Conservation (phyloP, 129 eudicot genomes). For the Smallanthus sonchifolius region DNA sequence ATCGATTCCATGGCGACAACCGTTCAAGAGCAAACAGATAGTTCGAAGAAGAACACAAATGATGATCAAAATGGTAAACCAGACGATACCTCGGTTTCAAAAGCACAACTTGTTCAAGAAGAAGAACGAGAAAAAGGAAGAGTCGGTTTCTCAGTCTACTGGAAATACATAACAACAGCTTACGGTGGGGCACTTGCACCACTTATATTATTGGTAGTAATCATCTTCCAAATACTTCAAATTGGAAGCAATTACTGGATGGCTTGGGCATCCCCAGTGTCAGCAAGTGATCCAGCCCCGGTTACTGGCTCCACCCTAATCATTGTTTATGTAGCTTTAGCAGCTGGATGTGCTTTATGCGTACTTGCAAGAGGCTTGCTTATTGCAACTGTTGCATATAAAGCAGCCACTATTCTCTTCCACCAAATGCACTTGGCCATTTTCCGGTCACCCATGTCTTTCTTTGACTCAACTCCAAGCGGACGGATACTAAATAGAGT, state of each 20-base stretch:
- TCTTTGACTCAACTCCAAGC: conserved; percentile 92
- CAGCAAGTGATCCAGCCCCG: conserved; percentile 48
- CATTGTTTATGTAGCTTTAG: conserved; percentile 65
- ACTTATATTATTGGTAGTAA: conserved; percentile 34
- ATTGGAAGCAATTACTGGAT: conserved; percentile 94
- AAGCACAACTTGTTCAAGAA: conserved; percentile 38
- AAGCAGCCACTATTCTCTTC: conserved; percentile 75
- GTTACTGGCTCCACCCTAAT: conserved; percentile 56
- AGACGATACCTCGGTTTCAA: conserved; percentile 10
- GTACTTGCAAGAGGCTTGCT: conserved; percentile 54
- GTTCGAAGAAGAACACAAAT: conserved; percentile 9
- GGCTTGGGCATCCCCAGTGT: conserved; percentile 95
- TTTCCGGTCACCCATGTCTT: conserved; percentile 95
- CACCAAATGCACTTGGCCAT: conserved; percentile 72
- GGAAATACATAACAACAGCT: conserved; percentile 45
- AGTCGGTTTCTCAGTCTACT: conserved; percentile 39
- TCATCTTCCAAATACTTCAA: conserved; percentile 46
- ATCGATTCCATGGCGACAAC: conserved; percentile 11
- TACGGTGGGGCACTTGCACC: conserved; percentile 48
- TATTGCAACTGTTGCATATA: conserved; percentile 55
- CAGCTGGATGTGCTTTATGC: conserved; percentile 71
- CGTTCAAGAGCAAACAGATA: background rate
- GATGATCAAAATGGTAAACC: conserved; percentile 15
- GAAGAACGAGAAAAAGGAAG: conserved; percentile 36
- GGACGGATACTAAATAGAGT: conserved; percentile 89